Percentiles rank a stretch among this genome's conserved stretches.
These are phyloP conservation scores for Saccharomycopsis sp. DNA, from an alignment of 805 yeast species.

Conservation along the genomic window DNA sequence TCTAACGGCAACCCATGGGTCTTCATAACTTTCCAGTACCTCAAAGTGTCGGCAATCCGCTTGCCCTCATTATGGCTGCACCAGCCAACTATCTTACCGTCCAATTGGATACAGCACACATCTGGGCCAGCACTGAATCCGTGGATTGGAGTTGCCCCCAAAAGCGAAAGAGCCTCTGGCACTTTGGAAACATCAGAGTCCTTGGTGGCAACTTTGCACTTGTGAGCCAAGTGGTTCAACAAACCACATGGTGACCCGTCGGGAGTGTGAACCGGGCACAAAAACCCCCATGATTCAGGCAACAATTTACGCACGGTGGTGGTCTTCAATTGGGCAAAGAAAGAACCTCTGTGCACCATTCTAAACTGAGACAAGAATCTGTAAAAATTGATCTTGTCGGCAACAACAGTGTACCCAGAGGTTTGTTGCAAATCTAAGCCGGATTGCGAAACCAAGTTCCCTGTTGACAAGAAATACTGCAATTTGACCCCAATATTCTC, in stretches of 20 bases:
- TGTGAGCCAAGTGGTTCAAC: conserved; percentile 92
- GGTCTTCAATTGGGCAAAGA: conserved; percentile 95
- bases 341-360: conserved; percentile 99
- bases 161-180: conserved; percentile 51
- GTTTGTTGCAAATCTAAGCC: conserved; percentile 98
- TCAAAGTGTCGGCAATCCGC: conserved; percentile 77
- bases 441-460: conserved; percentile 93
- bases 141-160: conserved; percentile 79
- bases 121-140: conserved; percentile 82
- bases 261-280: conserved; percentile 98
- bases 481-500: conserved; percentile 93
- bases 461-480: conserved; percentile 91
- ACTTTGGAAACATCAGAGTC: conserved; percentile 67
- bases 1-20: conserved; percentile 69
- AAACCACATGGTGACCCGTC: conserved; percentile 99
- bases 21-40: conserved; percentile 90
- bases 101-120: conserved; percentile 84
- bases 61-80: conserved; percentile 82
- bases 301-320: conserved; percentile 92
- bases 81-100: conserved; percentile 92
- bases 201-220: conserved; percentile 76
- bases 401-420: conserved; percentile 96
- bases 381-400: conserved; percentile 95
- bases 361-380: conserved; percentile 97
- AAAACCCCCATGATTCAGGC: conserved; percentile 98